Conservation (phyloP, 78 protist genomes). For the Creolimax fragrantissima region DNA sequence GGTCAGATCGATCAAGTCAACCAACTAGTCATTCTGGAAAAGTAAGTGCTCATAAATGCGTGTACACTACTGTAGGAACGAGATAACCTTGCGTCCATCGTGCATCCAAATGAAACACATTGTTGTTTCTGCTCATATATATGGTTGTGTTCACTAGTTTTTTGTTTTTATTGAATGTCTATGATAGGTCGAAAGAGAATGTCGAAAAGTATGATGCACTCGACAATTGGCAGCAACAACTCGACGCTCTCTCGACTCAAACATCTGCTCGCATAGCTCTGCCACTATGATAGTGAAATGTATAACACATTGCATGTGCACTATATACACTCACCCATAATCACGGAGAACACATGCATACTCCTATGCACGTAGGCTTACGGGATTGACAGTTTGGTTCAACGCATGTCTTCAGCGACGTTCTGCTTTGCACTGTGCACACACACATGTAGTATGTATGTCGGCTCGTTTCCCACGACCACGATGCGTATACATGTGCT, state of each 20-base stretch:
- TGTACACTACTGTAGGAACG: too few species aligned
- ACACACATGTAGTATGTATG: neutral
- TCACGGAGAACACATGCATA: neutral
- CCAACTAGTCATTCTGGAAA: neutral
- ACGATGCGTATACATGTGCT: neutral
- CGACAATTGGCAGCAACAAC: neutral
- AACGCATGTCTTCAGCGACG: neutral
- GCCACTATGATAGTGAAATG: neutral
- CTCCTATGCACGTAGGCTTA: neutral
- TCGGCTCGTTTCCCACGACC: neutral
- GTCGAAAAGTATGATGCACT: neutral
- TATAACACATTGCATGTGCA: neutral
- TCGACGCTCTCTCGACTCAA: neutral
- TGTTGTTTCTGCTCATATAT: too few species aligned
- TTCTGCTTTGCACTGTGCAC: neutral
- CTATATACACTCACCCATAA: too few species aligned
- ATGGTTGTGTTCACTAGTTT: too few species aligned
- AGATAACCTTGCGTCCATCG: too few species aligned
- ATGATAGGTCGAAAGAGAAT: neutral
- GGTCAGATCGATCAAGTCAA: slow-evolving; percentile 35
- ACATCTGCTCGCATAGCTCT: neutral
- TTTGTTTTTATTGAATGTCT: too few species aligned
- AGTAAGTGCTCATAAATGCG: too few species aligned
- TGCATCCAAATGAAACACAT: too few species aligned
- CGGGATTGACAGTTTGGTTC: neutral